Percentiles rank a stretch among this genome's conserved stretches.
These are phyloP conservation scores for Penicillium sp. DNA, from an alignment of 2,329 filamentous ascomycete species.

Conservation along the genomic window DNA sequence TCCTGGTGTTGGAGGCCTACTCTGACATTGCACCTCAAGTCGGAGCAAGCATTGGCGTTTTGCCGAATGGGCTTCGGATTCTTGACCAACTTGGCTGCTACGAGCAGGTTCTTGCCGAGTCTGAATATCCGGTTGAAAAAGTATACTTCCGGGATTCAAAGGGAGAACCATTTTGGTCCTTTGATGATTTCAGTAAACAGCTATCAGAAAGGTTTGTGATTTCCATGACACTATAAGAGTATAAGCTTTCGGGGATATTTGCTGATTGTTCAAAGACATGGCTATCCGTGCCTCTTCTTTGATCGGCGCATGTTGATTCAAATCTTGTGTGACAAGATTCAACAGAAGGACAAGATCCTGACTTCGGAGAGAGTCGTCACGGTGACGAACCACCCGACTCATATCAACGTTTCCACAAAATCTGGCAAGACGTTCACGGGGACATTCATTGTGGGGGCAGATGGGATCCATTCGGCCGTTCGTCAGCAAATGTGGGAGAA, in stretches of 20 bases:
- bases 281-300: constrained; percentile 28
- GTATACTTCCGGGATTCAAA: constrained; percentile 10
- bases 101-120: constrained; percentile 32
- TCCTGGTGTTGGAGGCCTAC: constrained; percentile 42
- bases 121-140: constrained; percentile 20
- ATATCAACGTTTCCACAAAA: constrained; percentile 15
- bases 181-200: not conserved
- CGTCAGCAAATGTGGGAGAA: constrained; percentile 37
- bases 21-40: constrained; percentile 41
- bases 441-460: constrained; percentile 46
- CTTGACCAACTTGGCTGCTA: constrained; percentile 56
- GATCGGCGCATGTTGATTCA: constrained; percentile 30
- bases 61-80: constrained; percentile 51
- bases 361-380: constrained; percentile 18
- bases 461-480: constrained; percentile 47
- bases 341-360: constrained; percentile 25
- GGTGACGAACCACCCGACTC: constrained; percentile 3
- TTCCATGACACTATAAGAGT: not conserved
- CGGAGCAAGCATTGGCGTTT: constrained; percentile 55
- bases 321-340: constrained; percentile 29
- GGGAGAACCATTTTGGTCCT: constrained; percentile 8
- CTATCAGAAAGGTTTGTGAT: constrained; percentile 3
- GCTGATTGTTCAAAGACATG: constrained; percentile 17
- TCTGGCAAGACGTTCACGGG: constrained; percentile 25
- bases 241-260: not conserved